These are phyloP conservation scores for Ceratonia siliqua DNA, from an alignment of 306 rosid species.

Conservation along the genomic window DNA sequence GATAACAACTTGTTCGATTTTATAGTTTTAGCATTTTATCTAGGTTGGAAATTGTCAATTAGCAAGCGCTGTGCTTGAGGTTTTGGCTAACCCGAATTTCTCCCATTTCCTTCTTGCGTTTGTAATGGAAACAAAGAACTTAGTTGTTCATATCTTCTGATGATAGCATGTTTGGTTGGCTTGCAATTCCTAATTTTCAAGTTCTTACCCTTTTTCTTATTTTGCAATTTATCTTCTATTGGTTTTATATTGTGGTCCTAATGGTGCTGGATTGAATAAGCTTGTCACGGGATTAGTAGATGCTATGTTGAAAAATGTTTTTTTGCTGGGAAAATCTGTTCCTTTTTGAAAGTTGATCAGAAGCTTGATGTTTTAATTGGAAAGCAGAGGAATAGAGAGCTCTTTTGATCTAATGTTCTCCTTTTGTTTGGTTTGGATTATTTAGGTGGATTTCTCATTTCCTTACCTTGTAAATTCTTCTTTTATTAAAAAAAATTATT, in stretches of 20 bases:
- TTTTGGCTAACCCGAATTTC: background rate
- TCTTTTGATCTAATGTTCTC: background rate
- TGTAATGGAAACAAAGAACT: conserved; percentile 3
- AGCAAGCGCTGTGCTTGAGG: background rate
- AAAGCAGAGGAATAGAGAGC: background rate
- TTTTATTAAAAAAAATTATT: background rate
- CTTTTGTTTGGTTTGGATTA: background rate
- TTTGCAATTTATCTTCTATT: background rate
- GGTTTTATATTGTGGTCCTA: background rate
- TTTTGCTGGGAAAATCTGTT: too few relatives aligned
- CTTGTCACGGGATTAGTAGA: too few relatives aligned
- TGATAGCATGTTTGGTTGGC: background rate
- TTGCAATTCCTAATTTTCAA: background rate
- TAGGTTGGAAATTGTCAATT: background rate
- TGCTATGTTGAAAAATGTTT: too few relatives aligned
- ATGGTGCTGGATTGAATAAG: too few relatives aligned
- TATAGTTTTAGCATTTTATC: conserved; percentile 1
- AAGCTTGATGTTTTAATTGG: too few relatives aligned
- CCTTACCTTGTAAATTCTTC: background rate
- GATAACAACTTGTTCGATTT: background rate
- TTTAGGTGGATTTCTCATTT: background rate
- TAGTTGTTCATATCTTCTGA: conserved; percentile 21
- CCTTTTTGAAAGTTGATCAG: too few relatives aligned
- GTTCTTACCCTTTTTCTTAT: background rate
- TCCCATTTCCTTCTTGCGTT: background rate